Percentiles rank a stretch among this genome's conserved stretches.
These are phyloP conservation scores for Colletotrichum shisoi DNA, from an alignment of 2,329 filamentous ascomycete genomes.

Conservation along the genomic window DNA sequence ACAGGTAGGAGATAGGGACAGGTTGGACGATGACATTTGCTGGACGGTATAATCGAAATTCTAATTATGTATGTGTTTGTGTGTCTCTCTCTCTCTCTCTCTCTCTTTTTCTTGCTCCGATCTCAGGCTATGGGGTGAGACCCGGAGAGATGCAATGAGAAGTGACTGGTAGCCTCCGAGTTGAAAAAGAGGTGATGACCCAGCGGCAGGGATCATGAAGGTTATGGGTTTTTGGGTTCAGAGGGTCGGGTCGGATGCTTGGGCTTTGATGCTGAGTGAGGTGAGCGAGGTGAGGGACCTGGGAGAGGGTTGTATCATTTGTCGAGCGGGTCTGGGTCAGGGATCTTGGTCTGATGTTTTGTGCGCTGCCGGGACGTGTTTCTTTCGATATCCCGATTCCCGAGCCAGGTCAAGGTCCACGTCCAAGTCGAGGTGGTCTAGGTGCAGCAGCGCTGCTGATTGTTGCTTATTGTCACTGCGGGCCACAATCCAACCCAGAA, in stretches of 20 bases:
- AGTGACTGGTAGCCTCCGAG: not conserved
- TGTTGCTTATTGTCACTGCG: conserved; percentile 18
- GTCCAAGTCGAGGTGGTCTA: too few relatives aligned
- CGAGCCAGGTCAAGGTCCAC: conserved; percentile 3
- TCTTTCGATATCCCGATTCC: conserved; percentile 10
- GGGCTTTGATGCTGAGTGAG: conserved; percentile 15
- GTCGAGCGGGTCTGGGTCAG: conserved; percentile 12
- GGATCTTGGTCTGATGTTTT: conserved; percentile 22
- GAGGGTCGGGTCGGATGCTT: conserved; percentile 10
- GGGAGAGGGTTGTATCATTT: conserved; percentile 17
- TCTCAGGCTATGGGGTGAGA: too few relatives aligned
- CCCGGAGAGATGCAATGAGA: not conserved
- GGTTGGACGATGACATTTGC: not conserved
- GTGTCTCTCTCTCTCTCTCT: too few relatives aligned
- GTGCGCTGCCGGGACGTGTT: conserved; percentile 4
- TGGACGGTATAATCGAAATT: not conserved
- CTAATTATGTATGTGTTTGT: not conserved
- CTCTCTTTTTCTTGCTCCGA: not conserved
- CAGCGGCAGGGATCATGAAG: conserved; percentile 24
- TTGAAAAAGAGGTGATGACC: conserved; percentile 5
- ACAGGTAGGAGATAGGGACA: not conserved
- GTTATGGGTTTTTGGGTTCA: conserved; percentile 25
- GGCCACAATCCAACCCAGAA: not conserved
- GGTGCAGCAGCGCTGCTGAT: conserved; percentile 1
- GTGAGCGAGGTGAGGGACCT: not conserved